Evolutionary conservation across 2,329 filamentous ascomycete species (phyloP), one percentile per base, ranked within the genome.

Genomic region (Annulohypoxylon truncatum): DNA sequence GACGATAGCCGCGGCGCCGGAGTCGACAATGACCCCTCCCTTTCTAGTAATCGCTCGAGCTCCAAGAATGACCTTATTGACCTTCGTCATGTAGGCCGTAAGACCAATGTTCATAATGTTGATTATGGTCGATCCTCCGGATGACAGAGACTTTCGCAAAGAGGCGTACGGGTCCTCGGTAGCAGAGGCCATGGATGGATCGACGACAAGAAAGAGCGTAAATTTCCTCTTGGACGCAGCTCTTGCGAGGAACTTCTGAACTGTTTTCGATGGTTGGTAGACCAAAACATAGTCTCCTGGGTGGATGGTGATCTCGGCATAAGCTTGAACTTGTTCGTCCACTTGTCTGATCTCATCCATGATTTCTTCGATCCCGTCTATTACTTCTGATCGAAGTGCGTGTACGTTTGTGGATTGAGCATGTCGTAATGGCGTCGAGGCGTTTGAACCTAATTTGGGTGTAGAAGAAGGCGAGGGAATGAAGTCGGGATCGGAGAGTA

Each of bases 291-390:
- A 91, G 79, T 99, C 95, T 76, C 95, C 94, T 0, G 93, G 92
- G 77, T 97, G 93, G 69, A 99, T 97, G 78, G 97, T 92, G 50
- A 96, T 92, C 68, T 97, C 91, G 2, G 94, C 92, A 70, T 94
- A 92, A 20, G 89, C 89, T 1, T 95, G 92, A 73, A 99, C 96
- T 79, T 97, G 94, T 75, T 97, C 93, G 76, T 97, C 96, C 6
- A 94, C 94, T 76, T 95, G 92, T 70, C 92, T 91, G 61, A 99
- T 90, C 80, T 99, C 96, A 76, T 99, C 96, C 78, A 97, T 92
- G 65, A 99, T 94, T 78, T 99, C 96, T 74, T 93, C 90, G 74
- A 99, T 97, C 42, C 94, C 96, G 73, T 96, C 92, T 70, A 97
- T 90, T 24, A 98, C 91, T 79, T 98, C 96, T 12, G 93, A 93